Base-by-base conservation (phyloP, 495 filamentous ascomycete species). In the Daldinia vernicosa region DNA sequence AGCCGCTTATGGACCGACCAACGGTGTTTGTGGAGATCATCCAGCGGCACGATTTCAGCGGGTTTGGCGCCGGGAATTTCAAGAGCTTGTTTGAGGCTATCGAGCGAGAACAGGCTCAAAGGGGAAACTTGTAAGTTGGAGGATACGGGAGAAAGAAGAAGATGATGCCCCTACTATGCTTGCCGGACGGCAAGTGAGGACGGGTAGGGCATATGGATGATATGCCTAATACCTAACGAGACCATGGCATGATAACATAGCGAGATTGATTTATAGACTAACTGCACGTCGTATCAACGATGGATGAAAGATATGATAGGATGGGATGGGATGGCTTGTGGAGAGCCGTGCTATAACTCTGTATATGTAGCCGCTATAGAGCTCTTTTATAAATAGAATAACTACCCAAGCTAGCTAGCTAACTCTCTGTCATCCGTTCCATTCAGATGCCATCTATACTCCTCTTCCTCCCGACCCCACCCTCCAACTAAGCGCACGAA, bases 21-120 rank as follows among this genome's bases (percentile, higher is more conserved):
- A 97, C 94, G 1, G 93, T 97, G 0, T 97, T 97, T 77, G 87
- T 97, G 61, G 94, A 97, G 85, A 94, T 97, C 67, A 97, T 97
- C 73, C 92, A 97, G 79, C 82, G 93, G 37, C 87, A 93, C 67
- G 89, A 93, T 67, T 97, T 97, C 79, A 85, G 88, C 9, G 94
- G 94, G 0, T 97, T 97, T 71, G 93, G 94, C 4, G 94, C 93
- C 2, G 94, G 94, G n/a, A 97, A 97, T 75, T 97, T 97, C 82
- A 97, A 92, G 86, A 92, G 89, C 58, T 71, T 97, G 69, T 97
- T 97, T 74, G 93, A 97, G 81, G 94, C 94, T 4, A 92, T 97
- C 79, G 94, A 97, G 84, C 78, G 93, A 19, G 93, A 97, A 76
- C 94, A 97, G 81, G 92, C 86, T 22, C 83, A 90, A 77, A 81